These are phyloP conservation scores for Pueraria montana DNA, from an alignment of 306 rosid species.

Conservation along the genomic window DNA sequence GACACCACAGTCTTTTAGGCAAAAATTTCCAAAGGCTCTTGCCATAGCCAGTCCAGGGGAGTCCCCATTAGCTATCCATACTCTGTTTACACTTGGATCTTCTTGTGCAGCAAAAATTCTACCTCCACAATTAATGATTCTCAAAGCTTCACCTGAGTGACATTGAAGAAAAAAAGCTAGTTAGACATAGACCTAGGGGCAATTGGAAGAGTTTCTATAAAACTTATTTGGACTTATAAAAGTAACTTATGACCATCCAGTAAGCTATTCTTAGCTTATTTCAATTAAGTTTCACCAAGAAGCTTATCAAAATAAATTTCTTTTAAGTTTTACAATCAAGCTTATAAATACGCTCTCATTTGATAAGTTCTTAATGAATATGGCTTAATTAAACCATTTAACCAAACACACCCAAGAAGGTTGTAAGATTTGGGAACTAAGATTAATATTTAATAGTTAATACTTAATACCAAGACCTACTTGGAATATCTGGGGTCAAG, in stretches of 20 bases:
- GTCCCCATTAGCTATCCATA: slow-evolving; percentile 82
- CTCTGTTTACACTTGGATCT: slow-evolving; percentile 72
- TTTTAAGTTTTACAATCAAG: not conserved
- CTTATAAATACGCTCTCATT: not conserved
- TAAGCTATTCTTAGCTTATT: not conserved
- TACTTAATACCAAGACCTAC: slow-evolving; percentile 56
- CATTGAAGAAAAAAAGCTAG: slow-evolving; percentile 9
- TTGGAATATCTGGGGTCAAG: slow-evolving; percentile 75
- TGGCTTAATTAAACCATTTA: not conserved
- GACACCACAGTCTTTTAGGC: slow-evolving; percentile 87
- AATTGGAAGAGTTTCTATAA: not conserved
- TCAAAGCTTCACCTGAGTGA: slow-evolving; percentile 77
- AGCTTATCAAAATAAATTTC: not conserved
- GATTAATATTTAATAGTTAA: slow-evolving; percentile 32
- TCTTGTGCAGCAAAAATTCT: slow-evolving; percentile 65
- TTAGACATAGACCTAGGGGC: slow-evolving; percentile 14
- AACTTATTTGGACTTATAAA: not conserved
- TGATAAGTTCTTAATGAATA: not conserved
- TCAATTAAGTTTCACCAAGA: not conserved
- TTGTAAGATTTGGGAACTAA: not conserved
- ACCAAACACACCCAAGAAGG: slow-evolving; percentile 1
- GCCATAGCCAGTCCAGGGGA: slow-evolving; percentile 94
- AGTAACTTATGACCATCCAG: not conserved
- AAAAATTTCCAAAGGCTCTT: slow-evolving; percentile 91
- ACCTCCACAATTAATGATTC: slow-evolving; percentile 72